A percentile compares a stretch with the other conserved stretches of the same genome.
Conservation (phyloP, 2,329 filamentous ascomycete genomes). For the Neurospora sp. region DNA sequence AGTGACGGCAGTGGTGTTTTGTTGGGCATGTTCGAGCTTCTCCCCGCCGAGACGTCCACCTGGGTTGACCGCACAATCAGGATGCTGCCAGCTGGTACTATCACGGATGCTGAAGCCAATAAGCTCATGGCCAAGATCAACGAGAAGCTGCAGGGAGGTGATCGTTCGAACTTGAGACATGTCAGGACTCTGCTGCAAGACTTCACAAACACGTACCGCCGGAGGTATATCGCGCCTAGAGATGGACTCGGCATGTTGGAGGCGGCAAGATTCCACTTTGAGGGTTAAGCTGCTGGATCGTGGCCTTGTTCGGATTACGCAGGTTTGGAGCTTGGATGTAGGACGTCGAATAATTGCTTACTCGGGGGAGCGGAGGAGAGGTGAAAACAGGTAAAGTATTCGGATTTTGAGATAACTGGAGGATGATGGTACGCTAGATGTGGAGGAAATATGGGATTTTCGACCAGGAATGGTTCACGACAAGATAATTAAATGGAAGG, state of each 20-base stretch:
- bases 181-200: conserved; percentile 83
- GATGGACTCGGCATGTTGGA: conserved; percentile 84
- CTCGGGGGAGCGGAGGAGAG: background rate
- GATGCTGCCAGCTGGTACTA: conserved; percentile 71
- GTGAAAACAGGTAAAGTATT: background rate
- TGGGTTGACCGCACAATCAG: conserved; percentile 82
- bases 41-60: conserved; percentile 65
- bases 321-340: background rate
- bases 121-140: conserved; percentile 71
- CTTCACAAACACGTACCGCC: conserved; percentile 89
- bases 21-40: conserved; percentile 76
- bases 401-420: background rate
- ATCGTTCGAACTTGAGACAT: conserved; percentile 53
- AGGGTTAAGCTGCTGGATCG: conserved; percentile 29
- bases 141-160: conserved; percentile 61
- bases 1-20: conserved; percentile 90
- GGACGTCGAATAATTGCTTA: background rate
- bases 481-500: background rate
- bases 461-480: background rate
- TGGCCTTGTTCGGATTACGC: background rate
- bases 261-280: conserved; percentile 78
- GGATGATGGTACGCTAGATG: background rate
- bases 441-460: background rate
- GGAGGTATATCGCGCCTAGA: conserved; percentile 88
- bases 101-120: conserved; percentile 71